Conservation (phyloP, 805 yeast genomes). For the Pichia cephalocereana region DNA sequence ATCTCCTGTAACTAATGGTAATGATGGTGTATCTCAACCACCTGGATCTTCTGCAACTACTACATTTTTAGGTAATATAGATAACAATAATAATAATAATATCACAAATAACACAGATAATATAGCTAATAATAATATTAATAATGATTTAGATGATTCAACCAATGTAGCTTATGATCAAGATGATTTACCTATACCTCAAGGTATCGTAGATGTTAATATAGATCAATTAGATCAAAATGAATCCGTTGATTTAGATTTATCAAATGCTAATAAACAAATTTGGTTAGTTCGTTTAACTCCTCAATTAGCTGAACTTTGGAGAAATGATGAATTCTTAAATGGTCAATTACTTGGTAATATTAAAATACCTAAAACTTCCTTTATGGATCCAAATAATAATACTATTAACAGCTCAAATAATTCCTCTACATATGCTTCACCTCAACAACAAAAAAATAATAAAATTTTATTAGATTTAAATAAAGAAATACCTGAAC, state of each 20-base stretch:
- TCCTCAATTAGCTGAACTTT: conserved; percentile 69
- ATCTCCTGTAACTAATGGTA: background rate
- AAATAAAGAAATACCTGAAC: conserved; percentile 37
- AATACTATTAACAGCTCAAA: too few relatives aligned
- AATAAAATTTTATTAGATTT: conserved; percentile 47
- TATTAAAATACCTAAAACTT: conserved; percentile 55
- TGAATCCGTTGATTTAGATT: conserved; percentile 72
- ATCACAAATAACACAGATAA: too few relatives aligned
- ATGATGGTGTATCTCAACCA: background rate
- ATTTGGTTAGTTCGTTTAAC: conserved; percentile 93
- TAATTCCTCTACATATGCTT: background rate
- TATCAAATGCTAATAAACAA: conserved; percentile 52
- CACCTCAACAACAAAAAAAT: background rate
- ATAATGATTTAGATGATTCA: conserved; percentile 7
- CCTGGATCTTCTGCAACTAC: background rate
- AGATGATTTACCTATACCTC: conserved; percentile 26
- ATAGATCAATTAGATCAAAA: conserved; percentile 32
- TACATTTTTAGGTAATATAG: background rate
- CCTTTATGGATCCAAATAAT: background rate
- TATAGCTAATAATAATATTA: background rate
- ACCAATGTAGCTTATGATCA: conserved; percentile 21
- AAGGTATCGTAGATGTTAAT: conserved; percentile 27
- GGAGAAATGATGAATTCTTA: conserved; percentile 56
- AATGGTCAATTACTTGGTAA: conserved; percentile 74
- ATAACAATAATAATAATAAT: too few relatives aligned